Evolutionary conservation across 768 basidiomycete species (phyloP), one percentile per base, ranked within the genome.

Genomic region (Boletus rubropictus): DNA sequence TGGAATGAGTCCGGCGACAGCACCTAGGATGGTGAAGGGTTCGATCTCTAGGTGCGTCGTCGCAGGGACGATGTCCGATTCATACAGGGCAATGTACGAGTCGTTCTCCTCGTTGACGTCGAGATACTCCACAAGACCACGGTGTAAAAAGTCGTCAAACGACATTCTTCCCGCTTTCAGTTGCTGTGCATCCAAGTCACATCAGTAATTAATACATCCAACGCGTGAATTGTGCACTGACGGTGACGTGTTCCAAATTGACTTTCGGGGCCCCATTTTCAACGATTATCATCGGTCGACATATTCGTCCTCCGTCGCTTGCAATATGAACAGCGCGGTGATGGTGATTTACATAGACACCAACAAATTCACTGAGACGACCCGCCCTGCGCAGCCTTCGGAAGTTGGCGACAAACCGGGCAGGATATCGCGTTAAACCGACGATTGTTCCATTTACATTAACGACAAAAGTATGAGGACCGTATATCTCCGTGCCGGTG

Each of bases 61-160:
- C 3, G 78, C 69, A 37, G 78, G 71, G 20, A 81, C 79, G 58
- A 98, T 90, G 64, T 92, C 81, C 25, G 79, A 69, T 68, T 99
- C 96, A 68, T 96, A 94, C 37, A 98, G 76, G 2, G 96, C 93
- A 55, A 99, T 95, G 65, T 86, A 86, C 17, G 94, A 85, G 68
- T 98, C 96, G 64, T 98, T 98, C 69, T 99, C 96, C 69, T 99
- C 96, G 64, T 99, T 99, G 44, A 97, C 94, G 63, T 98, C 96
- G 33, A 97, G 82, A 62, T 99, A 99, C 65, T 99, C 96, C 49
- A 98, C 91, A 12, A 99, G 78, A 25, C 96, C 96, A 52, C 83
- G 82, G 38, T 79, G 77, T 18, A 99, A 74, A 70, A 99, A 98
- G 64, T 94, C 92, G 64, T 99, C 95, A 61, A 99, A 99, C 4